These are phyloP conservation scores for Extremus antarcticus DNA, from an alignment of 495 filamentous ascomycete genomes.

Conservation along the genomic window DNA sequence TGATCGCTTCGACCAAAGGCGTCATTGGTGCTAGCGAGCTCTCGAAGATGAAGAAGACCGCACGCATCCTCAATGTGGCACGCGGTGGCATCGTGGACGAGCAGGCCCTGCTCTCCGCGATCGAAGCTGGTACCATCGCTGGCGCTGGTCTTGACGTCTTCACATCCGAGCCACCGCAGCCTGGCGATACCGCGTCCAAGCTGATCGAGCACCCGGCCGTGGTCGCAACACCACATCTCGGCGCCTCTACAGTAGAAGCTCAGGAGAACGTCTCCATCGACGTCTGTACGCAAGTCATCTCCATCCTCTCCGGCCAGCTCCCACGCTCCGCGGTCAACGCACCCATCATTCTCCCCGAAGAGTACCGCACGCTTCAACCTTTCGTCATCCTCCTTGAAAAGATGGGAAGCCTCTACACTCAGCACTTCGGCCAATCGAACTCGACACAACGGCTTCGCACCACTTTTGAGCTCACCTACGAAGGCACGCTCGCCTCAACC, in stretches of 20 bases:
- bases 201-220: conserved; percentile 52
- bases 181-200: conserved; percentile 40
- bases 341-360: conserved; percentile 60
- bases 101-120: conserved; percentile 50
- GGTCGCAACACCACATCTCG: conserved; percentile 61
- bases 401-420: conserved; percentile 59
- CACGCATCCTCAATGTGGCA: conserved; percentile 17
- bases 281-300: conserved; percentile 61
- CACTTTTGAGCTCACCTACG: conserved; percentile 58
- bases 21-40: conserved; percentile 53
- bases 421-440: conserved; percentile 43
- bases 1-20: conserved; percentile 58
- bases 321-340: conserved; percentile 64
- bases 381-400: conserved; percentile 59
- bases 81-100: conserved; percentile 70
- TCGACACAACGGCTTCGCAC: conserved; percentile 32
- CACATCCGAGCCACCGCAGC: conserved; percentile 52
- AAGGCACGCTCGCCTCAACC: conserved; percentile 50
- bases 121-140: conserved; percentile 55
- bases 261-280: conserved; percentile 67
- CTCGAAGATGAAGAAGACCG: conserved; percentile 47
- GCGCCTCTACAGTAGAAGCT: conserved; percentile 63
- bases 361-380: conserved; percentile 57
- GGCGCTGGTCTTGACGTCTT: conserved; percentile 69
- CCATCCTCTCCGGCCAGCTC: conserved; percentile 52